Conservation (phyloP, 2,329 filamentous ascomycete genomes). For the Cladophialophora exuberans region DNA sequence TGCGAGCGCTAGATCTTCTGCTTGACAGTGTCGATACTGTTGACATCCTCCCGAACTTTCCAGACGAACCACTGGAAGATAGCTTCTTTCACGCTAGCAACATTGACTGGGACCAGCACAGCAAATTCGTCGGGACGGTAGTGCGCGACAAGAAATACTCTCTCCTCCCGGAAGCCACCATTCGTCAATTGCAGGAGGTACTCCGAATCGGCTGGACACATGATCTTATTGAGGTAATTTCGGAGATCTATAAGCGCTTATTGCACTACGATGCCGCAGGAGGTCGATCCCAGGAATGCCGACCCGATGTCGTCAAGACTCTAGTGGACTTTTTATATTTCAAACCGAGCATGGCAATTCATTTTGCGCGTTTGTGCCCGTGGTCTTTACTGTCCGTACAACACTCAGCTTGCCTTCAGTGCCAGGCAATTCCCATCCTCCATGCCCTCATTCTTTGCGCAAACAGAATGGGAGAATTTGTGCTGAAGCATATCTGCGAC, state of each 20-base stretch:
- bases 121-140: background rate
- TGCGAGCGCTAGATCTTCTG: slow-evolving; percentile 3
- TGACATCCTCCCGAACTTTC: slow-evolving; percentile 2
- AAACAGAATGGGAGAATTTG: slow-evolving; percentile 1
- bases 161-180: background rate
- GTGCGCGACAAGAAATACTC: background rate
- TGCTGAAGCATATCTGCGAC: background rate
- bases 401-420: background rate
- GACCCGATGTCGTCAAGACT: background rate
- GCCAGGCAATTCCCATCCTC: background rate
- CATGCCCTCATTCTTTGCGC: background rate
- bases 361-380: slow-evolving; percentile 3
- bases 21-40: slow-evolving; percentile 7
- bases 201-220: background rate
- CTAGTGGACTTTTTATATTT: slow-evolving; percentile 3
- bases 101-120: slow-evolving; percentile 2
- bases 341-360: background rate
- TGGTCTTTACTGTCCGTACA: background rate
- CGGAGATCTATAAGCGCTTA: background rate
- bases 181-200: background rate
- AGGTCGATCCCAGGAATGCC: background rate
- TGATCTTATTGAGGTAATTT: background rate
- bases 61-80: background rate
- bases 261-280: background rate
- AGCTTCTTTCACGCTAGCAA: background rate